Evolutionary conservation across 2,329 filamentous ascomycete species (phyloP).

Genomic region (Dothidotthia symphoricarpi): DNA sequence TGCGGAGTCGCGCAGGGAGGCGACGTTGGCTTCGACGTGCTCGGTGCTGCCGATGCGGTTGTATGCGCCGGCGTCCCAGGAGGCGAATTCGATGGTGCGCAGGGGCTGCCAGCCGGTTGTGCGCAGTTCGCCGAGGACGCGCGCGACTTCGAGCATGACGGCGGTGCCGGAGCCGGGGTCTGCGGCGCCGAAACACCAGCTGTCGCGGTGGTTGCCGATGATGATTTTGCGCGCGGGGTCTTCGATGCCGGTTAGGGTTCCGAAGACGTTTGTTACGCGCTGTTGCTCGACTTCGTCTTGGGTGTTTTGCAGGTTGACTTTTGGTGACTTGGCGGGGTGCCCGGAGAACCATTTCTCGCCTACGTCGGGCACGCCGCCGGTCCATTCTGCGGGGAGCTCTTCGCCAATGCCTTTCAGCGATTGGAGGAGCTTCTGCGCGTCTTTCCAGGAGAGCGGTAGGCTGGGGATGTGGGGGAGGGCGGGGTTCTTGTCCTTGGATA

Average conservation of each 20-base stretch:
- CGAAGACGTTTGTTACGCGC: conserved; percentile 89
- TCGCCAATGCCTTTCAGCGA: conserved; percentile 73
- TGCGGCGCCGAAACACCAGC: conserved; percentile 84
- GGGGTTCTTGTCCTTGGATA: conserved; percentile 66
- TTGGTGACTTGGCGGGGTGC: conserved; percentile 64
- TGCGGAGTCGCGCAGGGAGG: conserved; percentile 68
- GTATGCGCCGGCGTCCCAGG: conserved; percentile 93
- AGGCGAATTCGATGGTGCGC: conserved; percentile 94
- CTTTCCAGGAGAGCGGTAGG: conserved; percentile 83
- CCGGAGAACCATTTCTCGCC: conserved; percentile 79
- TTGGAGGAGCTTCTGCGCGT: conserved; percentile 77
- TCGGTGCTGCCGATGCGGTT: conserved; percentile 94
- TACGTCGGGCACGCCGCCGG: conserved; percentile 72
- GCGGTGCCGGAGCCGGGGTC: conserved; percentile 85
- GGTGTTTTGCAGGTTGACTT: conserved; percentile 78
- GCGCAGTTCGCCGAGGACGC: conserved; percentile 77
- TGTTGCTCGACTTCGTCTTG: conserved; percentile 82
- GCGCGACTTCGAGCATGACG: conserved; percentile 83
- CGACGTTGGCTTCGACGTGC: conserved; percentile 82
- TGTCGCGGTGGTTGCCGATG: conserved; percentile 89
- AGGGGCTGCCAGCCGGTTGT: conserved; percentile 81
- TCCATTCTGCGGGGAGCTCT: conserved; percentile 68
- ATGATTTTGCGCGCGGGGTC: conserved; percentile 80
- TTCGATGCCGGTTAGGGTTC: conserved; percentile 79
- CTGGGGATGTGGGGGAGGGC: conserved; percentile 83